Conservation (phyloP, 1,284 basidiomycete species). For the Tilletia caries region DNA sequence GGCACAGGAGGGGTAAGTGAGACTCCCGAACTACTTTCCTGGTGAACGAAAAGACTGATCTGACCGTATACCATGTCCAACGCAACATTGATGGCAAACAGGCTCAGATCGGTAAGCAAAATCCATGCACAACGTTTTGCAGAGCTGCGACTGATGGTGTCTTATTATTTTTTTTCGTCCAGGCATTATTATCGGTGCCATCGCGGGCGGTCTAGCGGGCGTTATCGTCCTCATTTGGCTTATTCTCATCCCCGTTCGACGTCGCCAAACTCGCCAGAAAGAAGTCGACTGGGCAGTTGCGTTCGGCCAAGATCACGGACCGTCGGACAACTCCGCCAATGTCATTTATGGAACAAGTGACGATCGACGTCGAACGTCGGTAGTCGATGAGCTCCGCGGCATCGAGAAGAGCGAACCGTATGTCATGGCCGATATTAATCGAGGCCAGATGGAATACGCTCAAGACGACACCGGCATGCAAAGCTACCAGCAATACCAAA, state of each 20-base stretch:
- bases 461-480: neutral
- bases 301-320: constrained; percentile 13
- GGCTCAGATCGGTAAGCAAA: no score
- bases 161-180: neutral
- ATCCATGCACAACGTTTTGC: no score
- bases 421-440: neutral
- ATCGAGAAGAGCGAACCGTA: constrained; percentile 1
- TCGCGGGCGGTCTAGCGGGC: constrained; percentile 14
- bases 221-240: constrained; percentile 13
- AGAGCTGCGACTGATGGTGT: no score
- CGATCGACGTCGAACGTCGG: neutral
- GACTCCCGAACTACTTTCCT: neutral
- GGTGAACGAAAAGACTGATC: no score
- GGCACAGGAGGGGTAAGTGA: neutral
- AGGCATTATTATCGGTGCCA: constrained; percentile 16
- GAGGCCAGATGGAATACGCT: neutral
- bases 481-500: neutral
- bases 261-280: constrained; percentile 11
- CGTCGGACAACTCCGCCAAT: constrained; percentile 5
- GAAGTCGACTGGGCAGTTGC: constrained; percentile 16
- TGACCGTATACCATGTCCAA: no score
- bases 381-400: neutral
- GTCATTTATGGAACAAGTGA: neutral
- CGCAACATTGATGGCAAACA: no score
- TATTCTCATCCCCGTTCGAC: constrained; percentile 13